A percentile compares a stretch with the other conserved stretches of the same genome.
Evolutionary conservation across 1,284 basidiomycete genomes (phyloP).

Genomic region (Takashimella tepidaria): DNA sequence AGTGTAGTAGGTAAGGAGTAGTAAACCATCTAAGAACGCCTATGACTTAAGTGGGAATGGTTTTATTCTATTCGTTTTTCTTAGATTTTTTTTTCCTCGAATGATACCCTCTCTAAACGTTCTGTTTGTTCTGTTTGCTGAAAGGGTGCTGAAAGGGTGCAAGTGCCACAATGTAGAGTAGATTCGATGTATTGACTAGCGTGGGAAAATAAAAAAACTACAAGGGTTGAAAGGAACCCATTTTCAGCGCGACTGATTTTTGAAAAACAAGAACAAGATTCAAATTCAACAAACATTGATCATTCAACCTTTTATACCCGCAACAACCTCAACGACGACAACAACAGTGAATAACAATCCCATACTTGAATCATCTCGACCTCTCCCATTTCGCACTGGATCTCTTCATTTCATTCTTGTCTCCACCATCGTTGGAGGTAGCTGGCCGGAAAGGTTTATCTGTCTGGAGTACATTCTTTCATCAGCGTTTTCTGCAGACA

Average conservation of each 20-base stretch:
- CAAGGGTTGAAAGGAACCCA: neutral
- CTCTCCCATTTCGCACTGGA: neutral
- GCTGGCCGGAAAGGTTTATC: neutral
- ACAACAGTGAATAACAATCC: too few relatives aligned
- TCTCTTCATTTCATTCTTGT: neutral
- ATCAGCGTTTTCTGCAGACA: neutral
- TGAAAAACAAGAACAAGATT: neutral
- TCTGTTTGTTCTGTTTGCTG: too few relatives aligned
- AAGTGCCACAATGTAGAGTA: too few relatives aligned
- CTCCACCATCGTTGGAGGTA: neutral
- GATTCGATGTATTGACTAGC: too few relatives aligned
- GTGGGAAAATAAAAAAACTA: neutral
- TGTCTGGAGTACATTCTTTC: neutral
- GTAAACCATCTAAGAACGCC: too few relatives aligned
- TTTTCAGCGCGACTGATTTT: neutral
- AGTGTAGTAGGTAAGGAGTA: too few relatives aligned
- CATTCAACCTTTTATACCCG: neutral
- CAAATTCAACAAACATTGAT: neutral
- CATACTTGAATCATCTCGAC: too few relatives aligned
- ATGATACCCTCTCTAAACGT: too few relatives aligned
- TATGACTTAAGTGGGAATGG: too few relatives aligned
- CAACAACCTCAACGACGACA: neutral
- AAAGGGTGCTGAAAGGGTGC: too few relatives aligned
- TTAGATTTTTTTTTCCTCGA: too few relatives aligned
- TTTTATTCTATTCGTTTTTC: too few relatives aligned